Conservation (phyloP, 2,329 filamentous ascomycete genomes). For the Colletotrichum sidae region DNA sequence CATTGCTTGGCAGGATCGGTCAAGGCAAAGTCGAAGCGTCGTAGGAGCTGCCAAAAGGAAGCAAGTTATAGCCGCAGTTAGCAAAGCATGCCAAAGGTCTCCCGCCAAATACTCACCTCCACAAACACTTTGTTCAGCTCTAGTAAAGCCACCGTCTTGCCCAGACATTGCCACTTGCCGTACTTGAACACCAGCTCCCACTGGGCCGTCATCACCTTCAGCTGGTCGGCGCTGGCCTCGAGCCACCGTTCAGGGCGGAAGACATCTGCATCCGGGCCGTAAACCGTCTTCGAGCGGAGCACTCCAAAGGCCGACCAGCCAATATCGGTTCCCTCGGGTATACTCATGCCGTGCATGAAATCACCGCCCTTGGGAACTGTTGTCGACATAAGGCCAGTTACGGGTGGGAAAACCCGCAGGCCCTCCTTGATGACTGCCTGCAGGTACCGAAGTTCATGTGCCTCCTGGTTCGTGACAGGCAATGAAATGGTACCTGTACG, state of each 20-base stretch:
- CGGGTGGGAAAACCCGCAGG: slow-evolving; percentile 58
- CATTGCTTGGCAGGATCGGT: slow-evolving; percentile 47
- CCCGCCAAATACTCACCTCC: slow-evolving; percentile 48
- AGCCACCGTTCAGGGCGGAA: slow-evolving; percentile 65
- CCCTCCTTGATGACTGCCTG: slow-evolving; percentile 63
- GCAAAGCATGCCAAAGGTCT: neutral
- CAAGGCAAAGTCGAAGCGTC: slow-evolving; percentile 47
- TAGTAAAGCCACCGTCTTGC: slow-evolving; percentile 56
- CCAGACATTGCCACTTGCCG: slow-evolving; percentile 58
- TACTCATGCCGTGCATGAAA: slow-evolving; percentile 50
- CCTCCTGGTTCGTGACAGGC: slow-evolving; percentile 50
- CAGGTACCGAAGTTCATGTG: slow-evolving; percentile 57
- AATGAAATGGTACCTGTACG: slow-evolving; percentile 42
- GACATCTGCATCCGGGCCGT: slow-evolving; percentile 52
- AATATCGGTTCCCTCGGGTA: slow-evolving; percentile 60
- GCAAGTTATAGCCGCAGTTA: neutral
- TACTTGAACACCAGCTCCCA: slow-evolving; percentile 57
- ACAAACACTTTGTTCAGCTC: slow-evolving; percentile 58
- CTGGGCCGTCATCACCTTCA: slow-evolving; percentile 50
- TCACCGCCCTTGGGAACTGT: slow-evolving; percentile 52
- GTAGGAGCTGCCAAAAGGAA: slow-evolving; percentile 44
- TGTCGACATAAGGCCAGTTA: slow-evolving; percentile 50
- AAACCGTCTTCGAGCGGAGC: slow-evolving; percentile 50
- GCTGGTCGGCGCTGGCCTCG: slow-evolving; percentile 47
- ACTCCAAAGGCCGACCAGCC: slow-evolving; percentile 56